phyloP scores from a whole-genome alignment of 2,329 filamentous ascomycete species.

The Ilyonectria destructans region DNA sequence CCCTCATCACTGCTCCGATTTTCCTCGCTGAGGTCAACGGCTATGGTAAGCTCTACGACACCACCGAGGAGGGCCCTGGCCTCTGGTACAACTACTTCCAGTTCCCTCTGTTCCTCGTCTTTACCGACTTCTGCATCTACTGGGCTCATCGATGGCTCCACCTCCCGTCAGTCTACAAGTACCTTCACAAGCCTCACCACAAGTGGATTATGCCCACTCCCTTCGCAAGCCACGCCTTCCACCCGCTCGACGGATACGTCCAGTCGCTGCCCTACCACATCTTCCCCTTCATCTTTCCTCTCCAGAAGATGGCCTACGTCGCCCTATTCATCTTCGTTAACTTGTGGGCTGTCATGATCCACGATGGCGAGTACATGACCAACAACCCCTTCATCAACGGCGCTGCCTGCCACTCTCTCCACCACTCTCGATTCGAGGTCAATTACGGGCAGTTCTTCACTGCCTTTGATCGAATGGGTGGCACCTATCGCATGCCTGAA shows the following conservation, averaged over 20 bases:
- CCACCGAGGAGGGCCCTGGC: conserved; percentile 81
- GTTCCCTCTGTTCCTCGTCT: conserved; percentile 89
- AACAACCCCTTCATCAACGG: conserved; percentile 95
- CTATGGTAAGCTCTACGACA: conserved; percentile 90
- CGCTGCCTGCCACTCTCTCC: conserved; percentile 86
- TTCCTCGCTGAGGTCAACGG: conserved; percentile 89
- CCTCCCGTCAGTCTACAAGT: conserved; percentile 84
- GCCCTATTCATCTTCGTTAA: conserved; percentile 93
- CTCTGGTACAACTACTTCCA: conserved; percentile 85
- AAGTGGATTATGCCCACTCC: conserved; percentile 99
- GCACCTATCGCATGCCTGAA: conserved; percentile 90
- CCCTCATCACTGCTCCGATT: conserved; percentile 84
- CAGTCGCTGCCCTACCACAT: conserved; percentile 94
- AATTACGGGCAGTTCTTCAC: conserved; percentile 98
- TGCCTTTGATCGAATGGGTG: conserved; percentile 89
- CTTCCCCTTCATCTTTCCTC: conserved; percentile 92
- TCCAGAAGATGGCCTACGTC: conserved; percentile 92
- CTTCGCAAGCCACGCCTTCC: conserved; percentile 93
- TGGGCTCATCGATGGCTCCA: conserved; percentile 92
- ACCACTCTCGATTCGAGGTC: conserved; percentile 74
- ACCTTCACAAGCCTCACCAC: conserved; percentile 96
- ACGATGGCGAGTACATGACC: conserved; percentile 95
- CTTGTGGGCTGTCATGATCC: conserved; percentile 96
- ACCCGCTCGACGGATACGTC: conserved; percentile 91
- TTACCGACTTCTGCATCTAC: conserved; percentile 93